Base-by-base conservation (phyloP, 2,329 filamentous ascomycete genomes). In the Fusarium avenaceum region DNA sequence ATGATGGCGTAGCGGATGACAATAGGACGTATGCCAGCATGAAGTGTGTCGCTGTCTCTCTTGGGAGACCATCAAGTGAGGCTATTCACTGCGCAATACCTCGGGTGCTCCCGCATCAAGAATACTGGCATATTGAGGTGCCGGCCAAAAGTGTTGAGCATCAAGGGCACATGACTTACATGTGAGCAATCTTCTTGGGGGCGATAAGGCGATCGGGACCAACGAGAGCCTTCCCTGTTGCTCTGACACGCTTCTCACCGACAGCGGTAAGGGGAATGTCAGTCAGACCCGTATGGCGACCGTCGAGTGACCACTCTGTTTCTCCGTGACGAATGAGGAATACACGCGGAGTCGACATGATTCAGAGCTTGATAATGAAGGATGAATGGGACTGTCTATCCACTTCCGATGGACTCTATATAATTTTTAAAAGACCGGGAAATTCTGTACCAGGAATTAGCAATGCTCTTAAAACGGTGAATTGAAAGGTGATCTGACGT, bases 281-380 rank as follows among this genome's bases (percentile, higher is more conserved):
- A n/a, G 92, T 92, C 28, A 83, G 85, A 51, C 94, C 92, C 1
- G 95, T 98, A 80, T 97, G 93, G 52, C 89, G 86, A 57, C 93
- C 94, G 71, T 91, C 91, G 47, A 97, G 88, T 7, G 92, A 96
- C 94, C 94, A 98, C 83, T 97, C 93, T 6, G 94, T 98, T 82
- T 97, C 93, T 80, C 94, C 95, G 76, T 97, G 94, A 72, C 94
- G 92, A 77, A 94, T 82, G 71, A 96, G 88, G 82, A 95, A 95
- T 76, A 92, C 89, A 53, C 92, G 87, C 3, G 92, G 92, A 3
- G 90, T 88, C 22, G 75, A 61, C 76, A 77, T 77, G 52, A 42
- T 57, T 33, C 46, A 60, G 57, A 28, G n/a, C 26, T 51, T 26
- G 45, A 17, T 44, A 30, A 24, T 35, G 47, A 24, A 7, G 19